Conservation (phyloP, 176 grass and related monocot genomes). For the Cenchrus purpureus region DNA sequence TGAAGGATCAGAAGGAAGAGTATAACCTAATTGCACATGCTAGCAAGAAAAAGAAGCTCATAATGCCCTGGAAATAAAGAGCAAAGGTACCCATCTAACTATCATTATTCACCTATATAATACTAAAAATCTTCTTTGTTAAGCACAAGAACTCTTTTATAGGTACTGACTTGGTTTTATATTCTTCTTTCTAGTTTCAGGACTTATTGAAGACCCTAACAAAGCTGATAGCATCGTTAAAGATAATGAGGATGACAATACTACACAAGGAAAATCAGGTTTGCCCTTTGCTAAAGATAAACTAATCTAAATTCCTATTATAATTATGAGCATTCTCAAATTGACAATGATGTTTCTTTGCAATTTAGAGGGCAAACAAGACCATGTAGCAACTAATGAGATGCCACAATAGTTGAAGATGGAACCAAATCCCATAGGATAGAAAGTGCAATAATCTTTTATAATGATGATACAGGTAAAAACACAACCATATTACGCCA, state of each 20-base stretch:
- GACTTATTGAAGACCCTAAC: background rate
- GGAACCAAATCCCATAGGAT: background rate
- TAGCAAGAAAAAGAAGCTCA: background rate
- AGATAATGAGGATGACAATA: background rate
- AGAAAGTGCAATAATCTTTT: background rate
- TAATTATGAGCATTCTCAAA: background rate
- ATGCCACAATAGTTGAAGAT: background rate
- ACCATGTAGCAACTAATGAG: background rate
- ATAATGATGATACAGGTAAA: background rate
- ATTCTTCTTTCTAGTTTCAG: background rate
- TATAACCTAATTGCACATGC: background rate
- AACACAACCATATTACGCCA: background rate
- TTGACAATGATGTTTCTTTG: background rate
- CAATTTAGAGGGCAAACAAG: background rate
- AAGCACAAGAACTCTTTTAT: background rate
- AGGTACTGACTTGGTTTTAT: background rate
- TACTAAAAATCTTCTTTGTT: background rate
- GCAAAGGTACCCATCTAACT: background rate
- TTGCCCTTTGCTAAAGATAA: too few species aligned
- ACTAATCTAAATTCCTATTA: background rate
- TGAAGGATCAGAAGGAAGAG: conserved; percentile 29
- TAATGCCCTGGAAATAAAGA: background rate
- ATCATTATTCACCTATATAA: background rate
- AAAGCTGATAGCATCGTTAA: background rate
- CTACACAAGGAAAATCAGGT: background rate